Conservation (phyloP, 176 grass and related monocot genomes). For the Triticum dicoccoides region DNA sequence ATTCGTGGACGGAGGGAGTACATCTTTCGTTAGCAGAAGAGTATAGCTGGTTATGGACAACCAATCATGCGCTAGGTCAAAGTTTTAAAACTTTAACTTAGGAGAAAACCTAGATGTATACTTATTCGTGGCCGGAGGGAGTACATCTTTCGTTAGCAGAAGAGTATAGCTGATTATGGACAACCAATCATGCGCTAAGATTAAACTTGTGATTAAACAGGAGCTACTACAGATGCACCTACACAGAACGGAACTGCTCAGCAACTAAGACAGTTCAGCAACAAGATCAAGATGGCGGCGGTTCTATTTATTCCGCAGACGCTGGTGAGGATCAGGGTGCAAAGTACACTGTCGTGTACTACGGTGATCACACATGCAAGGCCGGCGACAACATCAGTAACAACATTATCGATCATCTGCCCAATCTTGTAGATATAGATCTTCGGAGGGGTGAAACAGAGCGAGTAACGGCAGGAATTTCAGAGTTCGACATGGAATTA, state of each 20-base stretch:
- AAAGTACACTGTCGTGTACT: constrained; percentile 36
- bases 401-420: not conserved
- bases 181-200: not conserved
- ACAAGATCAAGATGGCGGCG: not conserved
- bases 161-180: too few relatives aligned
- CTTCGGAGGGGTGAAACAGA: too few relatives aligned
- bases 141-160: not conserved
- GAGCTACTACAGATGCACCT: constrained; percentile 43
- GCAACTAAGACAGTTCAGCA: constrained; percentile 59
- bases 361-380: constrained; percentile 31
- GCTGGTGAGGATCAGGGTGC: not conserved
- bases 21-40: not conserved
- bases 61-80: not conserved
- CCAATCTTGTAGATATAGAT: too few relatives aligned
- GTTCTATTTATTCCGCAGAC: not conserved
- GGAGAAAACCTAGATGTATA: too few relatives aligned
- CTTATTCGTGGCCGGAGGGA: too few relatives aligned
- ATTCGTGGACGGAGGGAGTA: too few relatives aligned
- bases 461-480: not conserved
- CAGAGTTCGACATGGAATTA: not conserved
- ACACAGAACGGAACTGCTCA: constrained; percentile 7
- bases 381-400: not conserved
- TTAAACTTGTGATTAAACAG: constrained; percentile 20
- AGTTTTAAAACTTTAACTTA: too few relatives aligned
- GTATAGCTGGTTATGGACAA: too few relatives aligned